Evolutionary conservation across 371 early-diverging fungal species (phyloP).

Genomic region (Rhizopus delemar): DNA sequence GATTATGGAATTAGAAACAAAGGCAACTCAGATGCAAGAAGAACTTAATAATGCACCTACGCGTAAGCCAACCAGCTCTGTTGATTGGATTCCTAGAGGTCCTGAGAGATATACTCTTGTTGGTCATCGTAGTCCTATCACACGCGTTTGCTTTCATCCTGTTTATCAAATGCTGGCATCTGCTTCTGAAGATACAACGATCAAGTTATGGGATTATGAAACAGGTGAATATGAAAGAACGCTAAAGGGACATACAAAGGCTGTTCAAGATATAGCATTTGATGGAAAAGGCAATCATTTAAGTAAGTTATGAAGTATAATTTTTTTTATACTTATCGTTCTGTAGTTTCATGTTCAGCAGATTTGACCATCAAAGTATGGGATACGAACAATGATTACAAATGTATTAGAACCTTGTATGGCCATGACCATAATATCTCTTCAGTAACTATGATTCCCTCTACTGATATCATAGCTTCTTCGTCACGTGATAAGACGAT

Average conservation of each 20-base stretch:
- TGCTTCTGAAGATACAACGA: constrained; percentile 84
- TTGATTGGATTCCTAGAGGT: constrained; percentile 77
- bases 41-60: constrained; percentile 66
- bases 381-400: constrained; percentile 82
- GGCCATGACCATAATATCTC: constrained; percentile 92
- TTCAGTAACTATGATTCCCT: constrained; percentile 66
- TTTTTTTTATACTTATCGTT: neutral
- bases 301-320: constrained; percentile 36
- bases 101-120: constrained; percentile 67
- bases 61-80: constrained; percentile 57
- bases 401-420: constrained; percentile 76
- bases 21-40: constrained; percentile 71
- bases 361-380: constrained; percentile 87
- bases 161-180: constrained; percentile 76
- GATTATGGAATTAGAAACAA: constrained; percentile 87
- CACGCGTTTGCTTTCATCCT: constrained; percentile 84
- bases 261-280: constrained; percentile 80
- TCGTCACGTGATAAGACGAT: constrained; percentile 86
- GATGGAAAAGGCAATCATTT: constrained; percentile 75
- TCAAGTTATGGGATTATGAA: constrained; percentile 89
- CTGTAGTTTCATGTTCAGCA: constrained; percentile 75
- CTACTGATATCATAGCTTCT: constrained; percentile 73
- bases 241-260: constrained; percentile 88
- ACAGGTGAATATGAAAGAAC: constrained; percentile 85
- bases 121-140: constrained; percentile 80